A percentile compares a stretch with the other conserved stretches of the same genome.
These are phyloP conservation scores for Penicillium sumatraense DNA, from an alignment of 2,329 filamentous ascomycete species.

Conservation along the genomic window DNA sequence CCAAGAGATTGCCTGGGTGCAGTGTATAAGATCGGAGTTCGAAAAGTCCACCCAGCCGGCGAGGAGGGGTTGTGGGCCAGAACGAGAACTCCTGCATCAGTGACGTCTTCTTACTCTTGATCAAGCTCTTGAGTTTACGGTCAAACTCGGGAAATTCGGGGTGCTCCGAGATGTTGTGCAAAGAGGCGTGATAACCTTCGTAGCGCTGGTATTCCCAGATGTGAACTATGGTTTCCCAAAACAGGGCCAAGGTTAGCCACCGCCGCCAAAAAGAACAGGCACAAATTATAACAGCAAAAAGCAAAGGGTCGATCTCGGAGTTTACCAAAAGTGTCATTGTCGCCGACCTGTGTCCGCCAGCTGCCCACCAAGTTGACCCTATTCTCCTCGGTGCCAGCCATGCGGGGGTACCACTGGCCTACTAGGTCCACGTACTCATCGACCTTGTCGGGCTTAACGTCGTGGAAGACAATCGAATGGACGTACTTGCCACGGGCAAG, in stretches of 20 bases:
- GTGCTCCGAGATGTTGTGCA: conserved; percentile 81
- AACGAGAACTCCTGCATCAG: conserved; percentile 99
- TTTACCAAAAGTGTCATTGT: conserved; percentile 92
- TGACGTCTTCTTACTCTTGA: conserved; percentile 81
- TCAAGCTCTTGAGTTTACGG: conserved; percentile 79
- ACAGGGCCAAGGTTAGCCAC: conserved; percentile 32
- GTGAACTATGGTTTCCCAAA: conserved; percentile 67
- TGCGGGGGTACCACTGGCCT: conserved; percentile 87
- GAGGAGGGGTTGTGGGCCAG: conserved; percentile 93
- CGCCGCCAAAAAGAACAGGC: not conserved
- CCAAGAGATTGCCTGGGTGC: conserved; percentile 90
- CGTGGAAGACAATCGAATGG: conserved; percentile 95
- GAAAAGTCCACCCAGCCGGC: conserved; percentile 88
- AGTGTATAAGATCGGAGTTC: conserved; percentile 96
- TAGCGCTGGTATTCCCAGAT: conserved; percentile 99
- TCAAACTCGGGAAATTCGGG: conserved; percentile 86
- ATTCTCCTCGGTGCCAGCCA: conserved; percentile 83
- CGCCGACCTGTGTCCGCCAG: conserved; percentile 97
- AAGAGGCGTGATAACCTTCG: conserved; percentile 89
- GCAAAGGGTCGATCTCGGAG: not conserved
- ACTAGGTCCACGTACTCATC: conserved; percentile 93
- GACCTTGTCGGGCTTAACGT: conserved; percentile 92
- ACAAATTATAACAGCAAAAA: not conserved
- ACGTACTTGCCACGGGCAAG: conserved; percentile 97
- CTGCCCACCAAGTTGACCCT: conserved; percentile 96